Evolutionary conservation across 768 basidiomycete species (phyloP).

Genomic region (Crucibulum laeve): DNA sequence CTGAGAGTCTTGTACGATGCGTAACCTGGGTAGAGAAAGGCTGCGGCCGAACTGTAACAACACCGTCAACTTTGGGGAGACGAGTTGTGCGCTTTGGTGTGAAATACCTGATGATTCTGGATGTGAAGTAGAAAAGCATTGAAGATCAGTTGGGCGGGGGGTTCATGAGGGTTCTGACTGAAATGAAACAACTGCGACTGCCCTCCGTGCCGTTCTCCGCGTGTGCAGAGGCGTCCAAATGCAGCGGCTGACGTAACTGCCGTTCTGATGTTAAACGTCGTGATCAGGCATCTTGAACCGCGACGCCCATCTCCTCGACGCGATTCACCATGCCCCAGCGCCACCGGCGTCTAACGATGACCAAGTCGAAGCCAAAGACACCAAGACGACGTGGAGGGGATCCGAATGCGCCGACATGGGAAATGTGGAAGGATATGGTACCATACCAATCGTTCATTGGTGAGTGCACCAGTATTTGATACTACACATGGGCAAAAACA

Average conservation of each 20-base stretch:
- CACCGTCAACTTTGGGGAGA: neutral
- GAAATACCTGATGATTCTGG: conserved; percentile 2
- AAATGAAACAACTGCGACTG: neutral
- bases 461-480: no score
- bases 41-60: conserved; percentile 53
- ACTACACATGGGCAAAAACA: no score
- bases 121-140: conserved; percentile 6
- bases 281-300: neutral
- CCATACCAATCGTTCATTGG: no score
- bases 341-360: no score
- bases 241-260: no score
- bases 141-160: neutral
- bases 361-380: no score
- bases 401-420: no score
- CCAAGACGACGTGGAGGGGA: no score
- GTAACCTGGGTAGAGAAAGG: conserved; percentile 91
- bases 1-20: conserved; percentile 95
- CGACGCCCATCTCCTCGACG: neutral
- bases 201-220: neutral
- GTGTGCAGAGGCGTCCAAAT: neutral
- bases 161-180: neutral
- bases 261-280: neutral
- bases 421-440: no score
- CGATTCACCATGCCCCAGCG: no score
- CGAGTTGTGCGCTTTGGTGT: neutral